These are phyloP conservation scores for Aspergillus sp. DNA, from an alignment of 2,329 filamentous ascomycete genomes.

Conservation along the genomic window DNA sequence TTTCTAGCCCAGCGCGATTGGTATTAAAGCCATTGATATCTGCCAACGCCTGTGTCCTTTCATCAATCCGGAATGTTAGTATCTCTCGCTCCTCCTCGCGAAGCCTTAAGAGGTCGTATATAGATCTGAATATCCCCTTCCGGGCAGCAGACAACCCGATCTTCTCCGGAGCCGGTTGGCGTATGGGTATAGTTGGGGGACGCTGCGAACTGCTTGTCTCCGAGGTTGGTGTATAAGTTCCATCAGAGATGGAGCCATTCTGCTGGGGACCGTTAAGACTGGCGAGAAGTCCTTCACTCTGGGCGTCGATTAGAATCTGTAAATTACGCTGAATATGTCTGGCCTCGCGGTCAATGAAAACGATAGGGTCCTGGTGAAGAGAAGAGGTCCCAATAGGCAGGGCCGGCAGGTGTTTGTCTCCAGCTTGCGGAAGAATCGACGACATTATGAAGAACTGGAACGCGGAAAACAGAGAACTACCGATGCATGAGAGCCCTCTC, in stretches of 20 bases:
- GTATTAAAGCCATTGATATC: slow-evolving; percentile 55
- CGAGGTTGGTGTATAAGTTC: slow-evolving; percentile 45
- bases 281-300: slow-evolving; percentile 59
- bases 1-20: slow-evolving; percentile 53
- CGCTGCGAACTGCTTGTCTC: slow-evolving; percentile 32
- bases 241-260: slow-evolving; percentile 50
- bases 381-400: slow-evolving; percentile 34
- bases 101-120: slow-evolving; percentile 57
- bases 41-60: slow-evolving; percentile 50
- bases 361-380: slow-evolving; percentile 45
- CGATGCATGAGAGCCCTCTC: background rate
- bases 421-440: slow-evolving; percentile 27
- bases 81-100: slow-evolving; percentile 59
- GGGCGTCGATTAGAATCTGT: slow-evolving; percentile 62
- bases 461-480: background rate
- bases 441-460: slow-evolving; percentile 30
- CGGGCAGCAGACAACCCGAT: slow-evolving; percentile 57
- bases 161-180: slow-evolving; percentile 46
- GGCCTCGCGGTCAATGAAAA: slow-evolving; percentile 56
- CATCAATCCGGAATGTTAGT: slow-evolving; percentile 49
- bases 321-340: slow-evolving; percentile 59
- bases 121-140: slow-evolving; percentile 58
- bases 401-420: slow-evolving; percentile 28
- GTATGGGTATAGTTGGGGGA: slow-evolving; percentile 40
- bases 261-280: slow-evolving; percentile 44